Evolutionary conservation across 179 eudicot species (phyloP).

Genomic region (Camellia oleifera): DNA sequence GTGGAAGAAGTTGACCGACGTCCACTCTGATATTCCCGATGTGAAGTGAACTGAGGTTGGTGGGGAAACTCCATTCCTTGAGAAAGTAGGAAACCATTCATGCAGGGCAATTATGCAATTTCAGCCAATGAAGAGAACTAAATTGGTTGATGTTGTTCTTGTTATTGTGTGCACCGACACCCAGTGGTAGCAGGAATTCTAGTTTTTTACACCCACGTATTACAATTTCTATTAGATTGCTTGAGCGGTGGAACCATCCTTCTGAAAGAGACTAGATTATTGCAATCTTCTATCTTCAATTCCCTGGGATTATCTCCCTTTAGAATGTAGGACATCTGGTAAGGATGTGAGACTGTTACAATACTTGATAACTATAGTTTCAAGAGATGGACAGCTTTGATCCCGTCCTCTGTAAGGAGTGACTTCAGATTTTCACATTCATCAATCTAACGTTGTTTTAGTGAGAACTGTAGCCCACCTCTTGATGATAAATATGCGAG

Average conservation of each 20-base stretch:
- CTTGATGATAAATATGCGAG: background rate
- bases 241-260: background rate
- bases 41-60: background rate
- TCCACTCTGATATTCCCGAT: background rate
- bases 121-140: background rate
- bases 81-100: background rate
- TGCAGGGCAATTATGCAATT: background rate
- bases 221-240: background rate
- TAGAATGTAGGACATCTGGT: background rate
- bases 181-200: background rate
- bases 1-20: background rate
- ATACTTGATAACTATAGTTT: background rate
- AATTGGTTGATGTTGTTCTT: background rate
- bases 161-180: background rate
- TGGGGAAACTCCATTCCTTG: background rate
- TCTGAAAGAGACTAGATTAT: background rate
- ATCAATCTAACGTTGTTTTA: background rate
- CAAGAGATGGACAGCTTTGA: conserved; percentile 3
- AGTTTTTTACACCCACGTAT: background rate
- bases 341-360: background rate
- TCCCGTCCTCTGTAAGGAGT: background rate
- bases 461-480: background rate
- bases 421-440: background rate
- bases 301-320: background rate
- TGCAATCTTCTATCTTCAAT: background rate